phyloP scores from a whole-genome alignment of 2,329 filamentous ascomycete species.

The Aspergillus amoenus region DNA sequence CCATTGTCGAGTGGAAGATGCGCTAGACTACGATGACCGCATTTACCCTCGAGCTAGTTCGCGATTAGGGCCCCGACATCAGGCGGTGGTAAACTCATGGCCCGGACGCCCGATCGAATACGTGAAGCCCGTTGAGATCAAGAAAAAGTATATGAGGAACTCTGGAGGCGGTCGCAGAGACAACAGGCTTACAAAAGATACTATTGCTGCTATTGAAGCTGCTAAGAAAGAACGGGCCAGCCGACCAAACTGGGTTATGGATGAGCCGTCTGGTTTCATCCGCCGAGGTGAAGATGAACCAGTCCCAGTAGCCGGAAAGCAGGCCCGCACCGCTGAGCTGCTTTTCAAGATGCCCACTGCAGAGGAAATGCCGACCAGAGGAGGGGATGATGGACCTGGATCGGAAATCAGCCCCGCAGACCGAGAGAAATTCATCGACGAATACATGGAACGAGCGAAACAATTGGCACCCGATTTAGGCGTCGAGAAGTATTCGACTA shows the following conservation, averaged over 20 bases:
- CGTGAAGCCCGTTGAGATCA: conserved; percentile 82
- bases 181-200: conserved; percentile 75
- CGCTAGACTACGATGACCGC: conserved; percentile 92
- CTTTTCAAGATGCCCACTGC: conserved; percentile 73
- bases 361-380: conserved; percentile 48
- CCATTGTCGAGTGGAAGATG: conserved; percentile 93
- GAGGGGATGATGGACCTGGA: conserved; percentile 41
- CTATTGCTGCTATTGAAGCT: conserved; percentile 73
- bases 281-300: conserved; percentile 77
- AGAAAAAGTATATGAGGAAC: conserved; percentile 68
- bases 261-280: conserved; percentile 84
- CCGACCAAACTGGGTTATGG: conserved; percentile 89
- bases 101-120: conserved; percentile 84
- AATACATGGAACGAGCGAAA: conserved; percentile 72
- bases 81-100: conserved; percentile 84
- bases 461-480: conserved; percentile 64
- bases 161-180: conserved; percentile 70
- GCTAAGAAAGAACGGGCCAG: conserved; percentile 77
- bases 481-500: conserved; percentile 75
- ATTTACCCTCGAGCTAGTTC: conserved; percentile 97
- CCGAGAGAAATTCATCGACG: conserved; percentile 63
- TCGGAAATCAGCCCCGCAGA: conserved; percentile 36
- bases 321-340: conserved; percentile 70
- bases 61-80: conserved; percentile 84
- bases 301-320: conserved; percentile 61